These are phyloP conservation scores for Rhytidhysteron rufulum DNA, from an alignment of 2,329 filamentous ascomycete genomes.

Conservation along the genomic window DNA sequence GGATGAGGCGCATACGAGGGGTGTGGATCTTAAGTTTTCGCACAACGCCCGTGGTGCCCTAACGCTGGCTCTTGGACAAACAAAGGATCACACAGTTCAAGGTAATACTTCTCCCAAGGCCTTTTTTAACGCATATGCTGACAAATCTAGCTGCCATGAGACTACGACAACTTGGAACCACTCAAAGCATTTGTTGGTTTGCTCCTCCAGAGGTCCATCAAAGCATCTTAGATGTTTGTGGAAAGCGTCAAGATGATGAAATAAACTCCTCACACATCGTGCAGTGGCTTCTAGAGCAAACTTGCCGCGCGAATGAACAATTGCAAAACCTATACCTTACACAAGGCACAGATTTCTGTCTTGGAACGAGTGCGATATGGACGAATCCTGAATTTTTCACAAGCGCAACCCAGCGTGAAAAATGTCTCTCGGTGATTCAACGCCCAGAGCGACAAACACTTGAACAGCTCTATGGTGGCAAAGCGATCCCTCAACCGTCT, in stretches of 20 bases:
- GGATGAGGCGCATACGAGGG: slow-evolving; percentile 60
- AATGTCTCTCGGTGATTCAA: slow-evolving; percentile 34
- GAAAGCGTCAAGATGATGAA: slow-evolving; percentile 19
- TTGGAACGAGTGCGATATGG: slow-evolving; percentile 45
- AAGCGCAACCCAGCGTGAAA: slow-evolving; percentile 24
- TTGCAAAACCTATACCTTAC: slow-evolving; percentile 53
- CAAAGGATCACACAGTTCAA: slow-evolving; percentile 59
- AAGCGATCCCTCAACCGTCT: slow-evolving; percentile 1
- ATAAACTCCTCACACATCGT: slow-evolving; percentile 51
- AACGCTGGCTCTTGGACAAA: slow-evolving; percentile 40
- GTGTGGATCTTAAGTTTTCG: slow-evolving; percentile 58
- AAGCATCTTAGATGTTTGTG: slow-evolving; percentile 49
- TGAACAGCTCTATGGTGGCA: slow-evolving; percentile 49
- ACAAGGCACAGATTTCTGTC: slow-evolving; percentile 59
- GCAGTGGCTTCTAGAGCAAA: slow-evolving; percentile 59
- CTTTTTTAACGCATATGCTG: slow-evolving; percentile 1
- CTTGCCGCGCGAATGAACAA: slow-evolving; percentile 53
- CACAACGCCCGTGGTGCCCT: slow-evolving; percentile 7
- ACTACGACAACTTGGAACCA: slow-evolving; percentile 53
- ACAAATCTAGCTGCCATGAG: slow-evolving; percentile 56
- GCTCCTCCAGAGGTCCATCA: slow-evolving; percentile 55
- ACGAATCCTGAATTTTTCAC: slow-evolving; percentile 38
- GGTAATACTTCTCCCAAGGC: slow-evolving; percentile 32
- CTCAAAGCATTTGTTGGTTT: slow-evolving; percentile 51
- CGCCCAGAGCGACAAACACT: slow-evolving; percentile 55